Evolutionary conservation across 257 asterid genomes (phyloP), one percentile per base, ranked within the genome.

Genomic region (Przewalskia tangutica): DNA sequence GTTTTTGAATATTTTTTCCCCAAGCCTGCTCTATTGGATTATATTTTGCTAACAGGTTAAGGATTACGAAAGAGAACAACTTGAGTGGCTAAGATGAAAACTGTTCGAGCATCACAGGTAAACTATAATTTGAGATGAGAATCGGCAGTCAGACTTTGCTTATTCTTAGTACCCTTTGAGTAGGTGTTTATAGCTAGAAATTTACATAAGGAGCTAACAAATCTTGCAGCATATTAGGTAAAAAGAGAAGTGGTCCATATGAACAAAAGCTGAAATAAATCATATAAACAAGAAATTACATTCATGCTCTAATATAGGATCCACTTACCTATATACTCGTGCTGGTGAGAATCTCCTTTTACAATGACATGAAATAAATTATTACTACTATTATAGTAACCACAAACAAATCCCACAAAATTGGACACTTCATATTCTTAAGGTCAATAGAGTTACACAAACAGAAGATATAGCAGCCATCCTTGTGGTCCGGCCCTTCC

Each of bases 341-440:
- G 8, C 16, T 14, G 23, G 20, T 55, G 62, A 38, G 81, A 86
- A 85, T 82, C 81, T 79, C 34, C 40, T 66, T 77, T 63, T 79
- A 63, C 70, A 64, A 79, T 75, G 63, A 83, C 36, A 62, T 65
- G 32, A 84, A 51, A 46, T 54, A 78, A 77, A 77, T 85, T 81
- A 82, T 82, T 5, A 44, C 32, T 27, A 27, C 32, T 27, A 27
- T 27, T 27, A 27, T 27, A 27, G 32, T 27, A 27, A 27, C 32
- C 32, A 27, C 1, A 27, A 27, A 27, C 79, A 73, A 82, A 83
- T 79, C 70, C 85, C 83, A 18, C 42, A 79, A 77, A 38, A 73
- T 50, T 48, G 79, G 79, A 13, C 46, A 48, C 23, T 73, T 73
- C 79, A 27, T 27, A 27, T 27, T 27, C 32, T 48, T 23, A 13